Percentiles rank a stretch among this genome's conserved stretches.
These are phyloP conservation scores for Gossypium raimondii DNA, from an alignment of 345 rosid species.

Conservation along the genomic window DNA sequence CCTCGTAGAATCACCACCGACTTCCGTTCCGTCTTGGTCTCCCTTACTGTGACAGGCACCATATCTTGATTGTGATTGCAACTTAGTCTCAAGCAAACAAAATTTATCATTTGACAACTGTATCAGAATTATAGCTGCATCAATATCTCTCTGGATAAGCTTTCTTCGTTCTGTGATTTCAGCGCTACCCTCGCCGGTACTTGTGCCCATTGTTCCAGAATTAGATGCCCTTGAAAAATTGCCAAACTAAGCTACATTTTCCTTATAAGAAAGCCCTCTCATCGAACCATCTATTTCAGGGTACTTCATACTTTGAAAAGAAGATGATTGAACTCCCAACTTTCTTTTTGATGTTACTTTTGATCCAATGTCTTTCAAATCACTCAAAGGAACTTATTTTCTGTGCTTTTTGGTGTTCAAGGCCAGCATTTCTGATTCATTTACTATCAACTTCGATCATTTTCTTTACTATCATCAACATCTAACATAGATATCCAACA, in stretches of 20 bases:
- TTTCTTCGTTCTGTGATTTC: not conserved
- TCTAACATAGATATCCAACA: not conserved
- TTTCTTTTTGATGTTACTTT: constrained; percentile 11
- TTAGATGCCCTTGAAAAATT: not conserved
- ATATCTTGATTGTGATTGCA: not conserved
- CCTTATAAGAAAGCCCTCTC: not conserved
- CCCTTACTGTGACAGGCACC: not conserved
- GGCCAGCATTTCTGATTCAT: not conserved
- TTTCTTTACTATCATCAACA: not conserved
- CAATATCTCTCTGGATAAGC: not conserved
- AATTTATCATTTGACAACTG: not conserved
- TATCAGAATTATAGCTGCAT: constrained; percentile 2
- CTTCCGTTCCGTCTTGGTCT: not conserved
- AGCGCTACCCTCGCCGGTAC: not conserved
- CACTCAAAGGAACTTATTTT: constrained; percentile 22
- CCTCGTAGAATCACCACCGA: not conserved
- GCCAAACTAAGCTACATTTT: not conserved
- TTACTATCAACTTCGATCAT: not conserved
- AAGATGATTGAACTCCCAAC: not conserved
- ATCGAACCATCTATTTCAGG: not conserved
- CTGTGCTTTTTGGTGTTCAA: constrained; percentile 13
- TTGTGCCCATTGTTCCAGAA: not conserved
- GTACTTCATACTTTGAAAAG: not conserved
- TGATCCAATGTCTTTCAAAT: constrained; percentile 24
- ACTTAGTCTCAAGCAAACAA: not conserved